Conservation (phyloP, 2,329 filamentous ascomycete genomes). For the Chaetomium sp. region DNA sequence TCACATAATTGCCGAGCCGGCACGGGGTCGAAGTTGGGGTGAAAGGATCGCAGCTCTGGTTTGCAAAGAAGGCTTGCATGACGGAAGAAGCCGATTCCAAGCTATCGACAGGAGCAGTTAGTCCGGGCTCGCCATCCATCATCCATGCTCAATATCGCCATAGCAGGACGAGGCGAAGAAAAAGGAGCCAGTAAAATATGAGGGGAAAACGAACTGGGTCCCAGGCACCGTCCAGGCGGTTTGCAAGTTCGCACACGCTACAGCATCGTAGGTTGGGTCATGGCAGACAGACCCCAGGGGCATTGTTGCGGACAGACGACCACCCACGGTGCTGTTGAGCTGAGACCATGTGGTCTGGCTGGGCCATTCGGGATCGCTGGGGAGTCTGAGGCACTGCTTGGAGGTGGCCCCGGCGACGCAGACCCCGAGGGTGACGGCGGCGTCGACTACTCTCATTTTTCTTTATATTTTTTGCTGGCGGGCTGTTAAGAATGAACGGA, state of each 20-base stretch:
- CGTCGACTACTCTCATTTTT: neutral
- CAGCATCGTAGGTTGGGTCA: slow-evolving; percentile 38
- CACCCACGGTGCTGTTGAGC: slow-evolving; percentile 42
- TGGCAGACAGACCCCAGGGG: slow-evolving; percentile 34
- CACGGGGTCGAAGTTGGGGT: slow-evolving; percentile 30
- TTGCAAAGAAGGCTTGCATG: slow-evolving; percentile 33
- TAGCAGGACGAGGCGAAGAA: too few species aligned
- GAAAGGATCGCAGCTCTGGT: slow-evolving; percentile 35
- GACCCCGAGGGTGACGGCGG: neutral
- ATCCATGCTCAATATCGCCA: too few species aligned
- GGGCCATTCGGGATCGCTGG: slow-evolving; percentile 45
- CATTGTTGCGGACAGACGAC: slow-evolving; percentile 40
- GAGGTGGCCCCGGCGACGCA: neutral
- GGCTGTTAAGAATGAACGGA: neutral
- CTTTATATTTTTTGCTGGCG: too few species aligned
- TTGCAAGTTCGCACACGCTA: slow-evolving; percentile 36
- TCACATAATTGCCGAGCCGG: slow-evolving; percentile 37
- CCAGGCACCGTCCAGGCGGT: slow-evolving; percentile 37
- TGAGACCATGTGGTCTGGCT: slow-evolving; percentile 33
- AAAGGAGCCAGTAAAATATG: too few species aligned
- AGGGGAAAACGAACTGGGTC: slow-evolving; percentile 32
- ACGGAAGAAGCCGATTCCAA: slow-evolving; percentile 16
- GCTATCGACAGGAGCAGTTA: slow-evolving; percentile 1
- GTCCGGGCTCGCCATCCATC: neutral
- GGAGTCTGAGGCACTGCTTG: slow-evolving; percentile 26